Conservation (phyloP, 257 asterid genomes). For the Scutellaria galericulata region DNA sequence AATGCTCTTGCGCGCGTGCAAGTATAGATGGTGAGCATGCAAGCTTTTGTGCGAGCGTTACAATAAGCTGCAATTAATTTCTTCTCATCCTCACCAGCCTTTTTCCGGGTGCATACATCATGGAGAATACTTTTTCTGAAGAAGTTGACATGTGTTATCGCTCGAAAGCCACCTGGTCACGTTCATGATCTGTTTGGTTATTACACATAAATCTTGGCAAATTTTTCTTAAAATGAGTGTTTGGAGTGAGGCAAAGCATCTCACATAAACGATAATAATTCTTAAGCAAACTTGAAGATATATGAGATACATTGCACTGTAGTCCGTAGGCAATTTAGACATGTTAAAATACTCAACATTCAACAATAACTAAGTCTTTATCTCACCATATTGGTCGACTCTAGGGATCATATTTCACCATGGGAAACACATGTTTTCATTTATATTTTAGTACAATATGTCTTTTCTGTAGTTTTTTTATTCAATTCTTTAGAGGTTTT, state of each 20-base stretch:
- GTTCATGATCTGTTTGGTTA: not conserved
- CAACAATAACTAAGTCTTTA: not conserved
- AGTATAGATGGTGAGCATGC: slow-evolving; percentile 25
- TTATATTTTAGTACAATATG: not conserved
- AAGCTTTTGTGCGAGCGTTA: slow-evolving; percentile 36
- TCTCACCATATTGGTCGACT: not conserved
- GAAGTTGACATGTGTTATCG: slow-evolving; percentile 20
- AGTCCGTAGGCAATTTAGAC: not conserved
- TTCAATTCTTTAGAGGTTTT: no score
- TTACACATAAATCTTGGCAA: not conserved
- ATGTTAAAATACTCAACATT: not conserved
- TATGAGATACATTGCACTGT: not conserved
- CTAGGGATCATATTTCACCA: not conserved
- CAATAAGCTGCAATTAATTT: slow-evolving; percentile 20
- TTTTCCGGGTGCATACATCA: slow-evolving; percentile 21
- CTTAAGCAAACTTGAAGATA: slow-evolving; percentile 5
- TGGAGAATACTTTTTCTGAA: not conserved
- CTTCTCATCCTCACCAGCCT: not conserved
- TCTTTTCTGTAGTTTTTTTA: not conserved
- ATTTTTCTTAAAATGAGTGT: not conserved
- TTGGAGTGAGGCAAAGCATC: not conserved
- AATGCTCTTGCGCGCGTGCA: slow-evolving; percentile 19
- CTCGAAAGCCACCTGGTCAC: slow-evolving; percentile 31
- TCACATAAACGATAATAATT: not conserved
- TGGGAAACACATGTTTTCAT: not conserved